Percentiles rank a stretch among this genome's conserved stretches.
Evolutionary conservation across 176 grass and related monocot genomes (phyloP).

Genomic region (Melocanna baccifera): DNA sequence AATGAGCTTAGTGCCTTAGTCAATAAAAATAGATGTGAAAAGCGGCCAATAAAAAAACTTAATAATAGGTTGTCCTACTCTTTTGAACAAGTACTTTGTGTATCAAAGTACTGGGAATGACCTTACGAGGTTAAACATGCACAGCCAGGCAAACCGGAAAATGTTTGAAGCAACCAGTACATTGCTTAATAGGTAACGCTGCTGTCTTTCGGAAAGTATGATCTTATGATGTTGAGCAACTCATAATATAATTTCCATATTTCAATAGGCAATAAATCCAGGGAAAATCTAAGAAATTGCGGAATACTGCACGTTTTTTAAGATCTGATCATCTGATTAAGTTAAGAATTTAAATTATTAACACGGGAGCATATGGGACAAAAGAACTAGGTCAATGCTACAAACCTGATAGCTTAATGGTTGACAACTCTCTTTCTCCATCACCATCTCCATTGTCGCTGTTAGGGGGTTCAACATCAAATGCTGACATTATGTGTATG

Average conservation of each 20-base stretch:
- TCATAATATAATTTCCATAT: neutral
- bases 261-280: neutral
- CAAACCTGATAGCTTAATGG: slow-evolving; percentile 64
- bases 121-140: neutral
- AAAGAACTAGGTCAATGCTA: slow-evolving; percentile 18
- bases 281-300: neutral
- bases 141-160: neutral
- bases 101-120: neutral
- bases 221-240: neutral
- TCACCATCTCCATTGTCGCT: slow-evolving; percentile 13
- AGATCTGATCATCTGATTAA: neutral
- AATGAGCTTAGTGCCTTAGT: neutral
- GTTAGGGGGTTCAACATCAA: slow-evolving; percentile 42
- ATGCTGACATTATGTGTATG: slow-evolving; percentile 57
- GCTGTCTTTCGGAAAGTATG: neutral
- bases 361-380: neutral
- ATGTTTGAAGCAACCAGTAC: neutral
- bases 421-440: slow-evolving; percentile 33
- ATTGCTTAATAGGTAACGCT: neutral
- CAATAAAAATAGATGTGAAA: neutral
- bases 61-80: neutral
- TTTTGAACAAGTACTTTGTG: neutral
- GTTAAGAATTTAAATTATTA: slow-evolving; percentile 1
- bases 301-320: neutral
- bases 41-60: neutral